Conservation (phyloP, 108 stramenopile species). For the Skeletonema marinoi region DNA sequence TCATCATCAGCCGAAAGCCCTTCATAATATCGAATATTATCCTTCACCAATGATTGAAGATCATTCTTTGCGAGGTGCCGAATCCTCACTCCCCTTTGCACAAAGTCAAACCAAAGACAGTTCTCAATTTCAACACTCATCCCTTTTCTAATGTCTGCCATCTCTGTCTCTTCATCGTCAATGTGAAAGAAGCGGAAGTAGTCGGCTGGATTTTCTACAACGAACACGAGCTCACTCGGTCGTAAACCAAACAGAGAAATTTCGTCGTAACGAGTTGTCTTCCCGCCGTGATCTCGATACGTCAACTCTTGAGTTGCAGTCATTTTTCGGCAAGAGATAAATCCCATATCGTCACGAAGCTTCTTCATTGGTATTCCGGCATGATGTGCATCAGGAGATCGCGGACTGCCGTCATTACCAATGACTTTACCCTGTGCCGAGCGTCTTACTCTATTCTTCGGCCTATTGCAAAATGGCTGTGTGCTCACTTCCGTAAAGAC, state of each 20-base stretch:
- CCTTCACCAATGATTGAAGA: not conserved
- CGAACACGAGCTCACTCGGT: conserved; percentile 9
- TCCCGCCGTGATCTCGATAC: not conserved
- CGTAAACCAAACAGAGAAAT: conserved; percentile 20
- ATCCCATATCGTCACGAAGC: not conserved
- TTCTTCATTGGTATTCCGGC: not conserved
- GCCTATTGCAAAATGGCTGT: conserved; percentile 12
- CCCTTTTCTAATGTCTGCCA: not conserved
- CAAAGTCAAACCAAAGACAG: conserved; percentile 9
- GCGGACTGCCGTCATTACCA: not conserved
- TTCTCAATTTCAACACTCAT: not conserved
- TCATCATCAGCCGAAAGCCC: not conserved
- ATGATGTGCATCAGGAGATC: not conserved
- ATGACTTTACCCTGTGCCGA: not conserved
- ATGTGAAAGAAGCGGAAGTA: conserved; percentile 13
- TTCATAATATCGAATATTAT: not conserved
- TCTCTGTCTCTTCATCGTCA: not conserved
- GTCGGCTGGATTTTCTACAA: conserved; percentile 4
- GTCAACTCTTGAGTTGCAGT: conserved; percentile 3
- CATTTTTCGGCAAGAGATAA: not conserved
- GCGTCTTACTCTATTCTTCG: not conserved
- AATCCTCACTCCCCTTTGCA: not conserved
- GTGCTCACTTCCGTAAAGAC: not conserved
- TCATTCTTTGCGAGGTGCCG: not conserved
- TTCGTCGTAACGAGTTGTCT: conserved; percentile 3